A percentile compares a stretch with the other conserved stretches of the same genome.
phyloP scores from a whole-genome alignment of 192 early-diverging fungal species.

The Kickxella alabastrina region DNA sequence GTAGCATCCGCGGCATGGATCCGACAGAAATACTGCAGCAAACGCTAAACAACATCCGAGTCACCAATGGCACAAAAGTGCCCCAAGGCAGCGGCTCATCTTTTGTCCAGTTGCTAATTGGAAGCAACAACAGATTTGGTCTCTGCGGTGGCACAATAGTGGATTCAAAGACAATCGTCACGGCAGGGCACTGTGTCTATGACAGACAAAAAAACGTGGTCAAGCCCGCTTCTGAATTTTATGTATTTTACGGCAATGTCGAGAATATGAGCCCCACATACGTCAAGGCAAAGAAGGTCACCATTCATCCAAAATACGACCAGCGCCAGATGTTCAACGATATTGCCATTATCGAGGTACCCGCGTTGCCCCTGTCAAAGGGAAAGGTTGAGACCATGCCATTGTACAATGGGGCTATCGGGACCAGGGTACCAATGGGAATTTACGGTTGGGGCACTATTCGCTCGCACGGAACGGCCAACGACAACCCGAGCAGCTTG shows the following conservation, averaged over 20 bases:
- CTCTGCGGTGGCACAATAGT: slow-evolving; percentile 48
- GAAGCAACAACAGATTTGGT: neutral
- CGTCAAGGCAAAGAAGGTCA: slow-evolving; percentile 16
- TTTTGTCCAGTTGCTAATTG: slow-evolving; percentile 17
- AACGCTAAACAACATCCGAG: slow-evolving; percentile 24
- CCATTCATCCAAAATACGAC: slow-evolving; percentile 29
- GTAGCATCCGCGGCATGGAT: too few relatives aligned
- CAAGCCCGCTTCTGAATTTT: slow-evolving; percentile 3
- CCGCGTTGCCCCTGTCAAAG: slow-evolving; percentile 6
- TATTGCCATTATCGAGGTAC: slow-evolving; percentile 34
- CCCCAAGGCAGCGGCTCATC: slow-evolving; percentile 27
- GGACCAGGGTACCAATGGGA: slow-evolving; percentile 16
- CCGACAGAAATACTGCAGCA: too few relatives aligned
- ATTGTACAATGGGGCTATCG: slow-evolving; percentile 19
- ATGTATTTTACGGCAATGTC: slow-evolving; percentile 28
- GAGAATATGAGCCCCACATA: slow-evolving; percentile 4
- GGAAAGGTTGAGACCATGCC: slow-evolving; percentile 20
- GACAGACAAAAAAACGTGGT: neutral
- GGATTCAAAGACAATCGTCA: slow-evolving; percentile 29
- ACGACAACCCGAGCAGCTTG: slow-evolving; percentile 12
- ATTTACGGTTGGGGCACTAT: slow-evolving; percentile 48
- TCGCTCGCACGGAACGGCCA: slow-evolving; percentile 13
- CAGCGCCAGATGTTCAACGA: slow-evolving; percentile 19
- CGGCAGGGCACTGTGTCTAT: slow-evolving; percentile 39
- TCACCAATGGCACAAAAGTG: slow-evolving; percentile 42